Evolutionary conservation across 2,329 filamentous ascomycete species (phyloP).

Genomic region (Pestalotiopsis sp.): DNA sequence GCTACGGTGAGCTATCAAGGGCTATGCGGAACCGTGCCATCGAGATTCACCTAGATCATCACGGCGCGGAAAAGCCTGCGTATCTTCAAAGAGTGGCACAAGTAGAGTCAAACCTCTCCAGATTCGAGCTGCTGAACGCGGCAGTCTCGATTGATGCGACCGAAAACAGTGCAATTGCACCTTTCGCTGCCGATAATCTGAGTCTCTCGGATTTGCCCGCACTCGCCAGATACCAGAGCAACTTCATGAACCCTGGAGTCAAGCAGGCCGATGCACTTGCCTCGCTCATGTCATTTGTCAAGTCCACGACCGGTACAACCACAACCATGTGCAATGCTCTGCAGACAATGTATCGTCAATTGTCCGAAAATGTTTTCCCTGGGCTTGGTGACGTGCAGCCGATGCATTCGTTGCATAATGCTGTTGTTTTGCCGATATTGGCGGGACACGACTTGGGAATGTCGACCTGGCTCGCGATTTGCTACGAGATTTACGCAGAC

Average conservation of each 20-base stretch:
- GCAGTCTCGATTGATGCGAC: slow-evolving; percentile 31
- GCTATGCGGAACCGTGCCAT: slow-evolving; percentile 96
- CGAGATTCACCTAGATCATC: slow-evolving; percentile 75
- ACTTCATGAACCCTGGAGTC: slow-evolving; percentile 9
- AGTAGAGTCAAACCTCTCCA: slow-evolving; percentile 52
- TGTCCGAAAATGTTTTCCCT: slow-evolving; percentile 29
- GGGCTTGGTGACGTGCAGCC: slow-evolving; percentile 50
- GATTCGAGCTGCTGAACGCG: slow-evolving; percentile 43
- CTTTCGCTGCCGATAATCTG: slow-evolving; percentile 48
- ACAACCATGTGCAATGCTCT: slow-evolving; percentile 37
- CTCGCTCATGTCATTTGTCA: slow-evolving; percentile 23
- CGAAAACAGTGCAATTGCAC: slow-evolving; percentile 29
- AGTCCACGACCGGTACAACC: slow-evolving; percentile 31
- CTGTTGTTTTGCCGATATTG: slow-evolving; percentile 51
- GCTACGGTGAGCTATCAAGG: slow-evolving; percentile 89
- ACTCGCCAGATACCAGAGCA: slow-evolving; percentile 32
- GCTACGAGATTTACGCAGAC: slow-evolving; percentile 54
- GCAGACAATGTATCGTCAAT: slow-evolving; percentile 35
- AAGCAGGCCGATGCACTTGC: slow-evolving; percentile 14
- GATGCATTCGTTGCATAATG: slow-evolving; percentile 63
- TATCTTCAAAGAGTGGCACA: slow-evolving; percentile 45
- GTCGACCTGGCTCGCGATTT: slow-evolving; percentile 52
- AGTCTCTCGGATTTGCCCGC: slow-evolving; percentile 48
- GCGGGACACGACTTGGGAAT: slow-evolving; percentile 35
- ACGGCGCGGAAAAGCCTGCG: slow-evolving; percentile 34